Base-by-base conservation (phyloP, 176 grass and related monocot genomes). In the Juncus inflexus region DNA sequence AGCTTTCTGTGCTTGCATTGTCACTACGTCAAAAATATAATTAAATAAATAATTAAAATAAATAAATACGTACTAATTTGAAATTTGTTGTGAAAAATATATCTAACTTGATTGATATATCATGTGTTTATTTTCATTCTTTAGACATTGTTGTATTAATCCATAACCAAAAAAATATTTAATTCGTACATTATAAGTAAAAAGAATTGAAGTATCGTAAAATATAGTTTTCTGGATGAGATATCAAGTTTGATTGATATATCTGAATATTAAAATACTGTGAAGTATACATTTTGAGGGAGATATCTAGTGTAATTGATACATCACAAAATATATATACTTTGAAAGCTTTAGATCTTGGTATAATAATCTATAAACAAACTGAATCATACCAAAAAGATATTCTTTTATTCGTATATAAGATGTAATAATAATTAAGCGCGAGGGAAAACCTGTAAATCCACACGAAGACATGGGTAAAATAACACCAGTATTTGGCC, bases 401-500 rank as follows among this genome's bases (percentile, higher is more conserved):
- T 28, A 28, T 28, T 28, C 19, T 28, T 28, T 61, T 55, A 75
- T 41, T 45, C 35, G 11, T 57, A 39, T 40, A 78, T 78, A 10
- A 61, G 53, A 63, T 64, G 43, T 42, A 73, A 67, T 12, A 51
- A 45, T 42, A 12, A 62, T 37, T 37, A 5, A 8, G 62, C 59
- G 9, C 53, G 64, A 62, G 2, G 39, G 64, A 78, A 83, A 49
- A 96, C 92, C 92, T 91, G 77, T 89, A 72, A 91, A 89, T 52
- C 76, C 70, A 79, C 87, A 89, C 81, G 82, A 71, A 69, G 78
- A 79, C 63, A 55, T 83, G n/a, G 92, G 92, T 59, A 81, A 79
- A 64, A 96, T 89, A 77, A 96, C 82, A 51, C 92, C 92, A 55
- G 71, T 96, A 65, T 96, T 96, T 81, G 92, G 92, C 56, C 84